Base-by-base conservation (phyloP, 352 stramenopile species). In the Phytopythium aichiense region DNA sequence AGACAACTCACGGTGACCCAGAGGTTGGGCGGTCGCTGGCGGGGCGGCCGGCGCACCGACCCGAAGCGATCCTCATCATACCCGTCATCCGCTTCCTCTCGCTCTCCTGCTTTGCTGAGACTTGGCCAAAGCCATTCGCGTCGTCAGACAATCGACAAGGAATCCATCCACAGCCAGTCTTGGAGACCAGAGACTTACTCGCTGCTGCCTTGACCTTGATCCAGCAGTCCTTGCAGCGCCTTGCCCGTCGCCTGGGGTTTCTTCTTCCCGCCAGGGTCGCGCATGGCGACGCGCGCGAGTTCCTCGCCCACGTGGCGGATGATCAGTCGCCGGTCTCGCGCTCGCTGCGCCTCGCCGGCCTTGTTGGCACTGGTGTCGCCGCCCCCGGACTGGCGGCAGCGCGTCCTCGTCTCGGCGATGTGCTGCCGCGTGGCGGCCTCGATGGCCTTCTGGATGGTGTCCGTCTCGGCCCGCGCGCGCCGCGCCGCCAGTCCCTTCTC, bases 21-120 rank as follows among this genome's bases (percentile, higher is more conserved):
- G 18, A 89, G 61, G 48, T 84, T 87, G 30, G 77, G 61, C 28
- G 74, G 74, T n/a, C 73, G 67, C 37, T 74, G 67, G 42, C 79
- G 69, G 18, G 77, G 79, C 15, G 73, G 77, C 2, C 79, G 73
- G 12, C 76, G 75, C 51, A 83, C 65, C 8, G 71, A 51, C 1
- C 79, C 77, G 37, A 81, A 89, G 53, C 73, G 74, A 51, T 89
- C 79, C 63, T 84, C 74, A 54, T 89, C 79, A 56, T 89, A 87
- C 9, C 55, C 66, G 43, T 84, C 76, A 22, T 82, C 77, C 15
- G 46, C 50, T 25, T 56, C 50, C 7, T 42, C 50, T 40, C 52
- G 52, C 6, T 58, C 33, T 0, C n/a, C 18, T 15, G 12, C 42
- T 20, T 7, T 54, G 11, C 8, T 54, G 3, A 25, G 13, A 22